Evolutionary conservation across 768 basidiomycete species (phyloP).

Genomic region (Antrodiella citrinella): DNA sequence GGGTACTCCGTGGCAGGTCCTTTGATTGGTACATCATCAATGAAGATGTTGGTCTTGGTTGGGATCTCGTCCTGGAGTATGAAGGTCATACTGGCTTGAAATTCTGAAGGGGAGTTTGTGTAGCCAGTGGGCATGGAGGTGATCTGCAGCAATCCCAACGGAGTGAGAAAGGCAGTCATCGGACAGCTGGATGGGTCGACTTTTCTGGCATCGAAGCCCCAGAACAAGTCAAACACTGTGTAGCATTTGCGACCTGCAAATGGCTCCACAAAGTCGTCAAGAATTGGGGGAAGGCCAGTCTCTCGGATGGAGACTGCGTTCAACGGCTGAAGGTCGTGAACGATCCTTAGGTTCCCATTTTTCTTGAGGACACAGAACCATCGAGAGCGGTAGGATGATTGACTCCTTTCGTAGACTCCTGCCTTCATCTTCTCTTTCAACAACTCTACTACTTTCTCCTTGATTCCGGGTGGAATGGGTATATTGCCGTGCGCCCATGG

Average conservation of each 20-base stretch:
- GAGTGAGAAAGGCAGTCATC: constrained; percentile 13
- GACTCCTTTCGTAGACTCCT: constrained; percentile 29
- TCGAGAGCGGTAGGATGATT: constrained; percentile 26
- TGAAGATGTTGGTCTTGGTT: constrained; percentile 12
- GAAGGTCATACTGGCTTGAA: constrained; percentile 15
- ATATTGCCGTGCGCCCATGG: constrained; percentile 31
- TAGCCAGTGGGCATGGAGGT: constrained; percentile 12
- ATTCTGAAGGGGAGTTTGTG: constrained; percentile 16
- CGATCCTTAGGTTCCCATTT: constrained; percentile 22
- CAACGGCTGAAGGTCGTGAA: constrained; percentile 31
- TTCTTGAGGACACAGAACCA: constrained; percentile 35
- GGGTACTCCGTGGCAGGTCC: constrained; percentile 12
- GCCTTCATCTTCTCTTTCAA: constrained; percentile 26
- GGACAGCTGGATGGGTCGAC: constrained; percentile 7
- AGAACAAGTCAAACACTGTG: constrained; percentile 12
- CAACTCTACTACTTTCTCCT: constrained; percentile 21
- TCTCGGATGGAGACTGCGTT: constrained; percentile 31
- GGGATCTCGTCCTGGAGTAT: constrained; percentile 20
- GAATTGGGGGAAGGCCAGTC: constrained; percentile 25
- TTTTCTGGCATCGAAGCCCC: constrained; percentile 10
- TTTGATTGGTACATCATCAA: constrained; percentile 18
- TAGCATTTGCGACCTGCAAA: constrained; percentile 12
- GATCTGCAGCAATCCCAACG: constrained; percentile 7
- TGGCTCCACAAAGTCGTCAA: too few relatives aligned
- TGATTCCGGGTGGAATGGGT: too few relatives aligned